Percentiles rank a stretch among this genome's conserved stretches.
Conservation (phyloP, 2,329 filamentous ascomycete species). For the Beauveria brongniartii region DNA sequence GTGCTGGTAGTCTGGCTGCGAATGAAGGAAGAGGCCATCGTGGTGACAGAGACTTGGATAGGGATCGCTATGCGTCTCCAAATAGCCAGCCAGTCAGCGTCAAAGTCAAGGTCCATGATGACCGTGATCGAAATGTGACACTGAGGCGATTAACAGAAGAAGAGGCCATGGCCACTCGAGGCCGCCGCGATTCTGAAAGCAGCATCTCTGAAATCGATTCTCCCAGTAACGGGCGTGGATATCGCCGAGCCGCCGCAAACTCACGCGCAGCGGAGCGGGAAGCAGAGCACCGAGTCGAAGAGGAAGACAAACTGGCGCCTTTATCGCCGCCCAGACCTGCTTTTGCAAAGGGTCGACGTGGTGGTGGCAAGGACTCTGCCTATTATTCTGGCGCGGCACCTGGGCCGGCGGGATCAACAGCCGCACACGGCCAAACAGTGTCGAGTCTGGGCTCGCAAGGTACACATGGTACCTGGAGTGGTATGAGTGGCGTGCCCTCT, state of each 20-base stretch:
- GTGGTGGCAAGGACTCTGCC: conserved; percentile 46
- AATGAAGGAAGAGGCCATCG: conserved; percentile 34
- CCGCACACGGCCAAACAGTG: conserved; percentile 31
- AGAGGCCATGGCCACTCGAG: conserved; percentile 40
- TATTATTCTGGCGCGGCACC: conserved; percentile 46
- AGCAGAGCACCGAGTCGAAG: conserved; percentile 37
- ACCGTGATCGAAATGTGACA: conserved; percentile 53
- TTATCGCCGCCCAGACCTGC: conserved; percentile 49
- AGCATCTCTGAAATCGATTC: conserved; percentile 51
- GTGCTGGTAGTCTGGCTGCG: conserved; percentile 39
- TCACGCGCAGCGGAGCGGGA: conserved; percentile 37
- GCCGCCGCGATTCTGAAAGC: conserved; percentile 41
- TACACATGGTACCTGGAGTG: conserved; percentile 48
- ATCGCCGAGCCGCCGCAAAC: conserved; percentile 46
- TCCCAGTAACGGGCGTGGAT: conserved; percentile 38
- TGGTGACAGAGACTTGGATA: conserved; percentile 27
- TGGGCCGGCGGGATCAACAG: conserved; percentile 34
- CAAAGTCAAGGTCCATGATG: conserved; percentile 52
- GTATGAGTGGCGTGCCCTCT: conserved; percentile 34
- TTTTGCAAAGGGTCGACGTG: conserved; percentile 43
- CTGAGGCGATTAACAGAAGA: conserved; percentile 53
- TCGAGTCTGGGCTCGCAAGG: conserved; percentile 40
- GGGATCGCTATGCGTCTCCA: conserved; percentile 32
- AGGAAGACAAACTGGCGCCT: conserved; percentile 30
- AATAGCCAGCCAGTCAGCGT: conserved; percentile 45